Percentiles rank a stretch among this genome's conserved stretches.
These are phyloP conservation scores for Arthrobotrys musiformis DNA, from an alignment of 2,329 filamentous ascomycete species.

Conservation along the genomic window DNA sequence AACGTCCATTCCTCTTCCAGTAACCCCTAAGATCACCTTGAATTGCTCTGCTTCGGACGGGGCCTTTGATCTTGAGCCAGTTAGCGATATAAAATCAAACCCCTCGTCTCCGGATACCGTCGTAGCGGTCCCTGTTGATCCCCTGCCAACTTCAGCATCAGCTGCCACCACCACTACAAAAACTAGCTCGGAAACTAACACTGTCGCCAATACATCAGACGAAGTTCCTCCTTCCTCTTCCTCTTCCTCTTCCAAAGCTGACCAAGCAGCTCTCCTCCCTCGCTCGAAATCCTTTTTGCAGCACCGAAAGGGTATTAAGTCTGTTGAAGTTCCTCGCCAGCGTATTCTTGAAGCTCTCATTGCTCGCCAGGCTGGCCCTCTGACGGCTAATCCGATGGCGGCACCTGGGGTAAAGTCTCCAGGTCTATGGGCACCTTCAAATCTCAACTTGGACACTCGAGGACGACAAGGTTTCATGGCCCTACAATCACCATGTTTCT, in stretches of 20 bases:
- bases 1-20: constrained; percentile 48
- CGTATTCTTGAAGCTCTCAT: constrained; percentile 53
- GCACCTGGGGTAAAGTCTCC: constrained; percentile 27
- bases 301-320: constrained; percentile 53
- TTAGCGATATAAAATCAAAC: constrained; percentile 39
- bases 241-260: constrained; percentile 7
- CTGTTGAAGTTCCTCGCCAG: constrained; percentile 51
- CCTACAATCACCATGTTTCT: constrained; percentile 93
- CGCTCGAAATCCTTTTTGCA: constrained; percentile 47
- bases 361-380: constrained; percentile 50
- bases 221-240: too few relatives aligned
- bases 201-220: not conserved
- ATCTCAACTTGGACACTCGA: constrained; percentile 60
- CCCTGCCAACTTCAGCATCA: constrained; percentile 23
- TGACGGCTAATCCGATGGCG: constrained; percentile 51
- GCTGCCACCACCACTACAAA: constrained; percentile 9
- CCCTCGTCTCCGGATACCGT: constrained; percentile 46
- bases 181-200: not conserved
- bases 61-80: constrained; percentile 15
- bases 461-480: constrained; percentile 61
- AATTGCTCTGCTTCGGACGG: constrained; percentile 17
- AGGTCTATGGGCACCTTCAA: constrained; percentile 38
- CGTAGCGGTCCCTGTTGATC: constrained; percentile 27
- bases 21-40: constrained; percentile 42
- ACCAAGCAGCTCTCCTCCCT: constrained; percentile 24